Conservation (phyloP, 306 rosid genomes). For the Canavalia ensiformis region DNA sequence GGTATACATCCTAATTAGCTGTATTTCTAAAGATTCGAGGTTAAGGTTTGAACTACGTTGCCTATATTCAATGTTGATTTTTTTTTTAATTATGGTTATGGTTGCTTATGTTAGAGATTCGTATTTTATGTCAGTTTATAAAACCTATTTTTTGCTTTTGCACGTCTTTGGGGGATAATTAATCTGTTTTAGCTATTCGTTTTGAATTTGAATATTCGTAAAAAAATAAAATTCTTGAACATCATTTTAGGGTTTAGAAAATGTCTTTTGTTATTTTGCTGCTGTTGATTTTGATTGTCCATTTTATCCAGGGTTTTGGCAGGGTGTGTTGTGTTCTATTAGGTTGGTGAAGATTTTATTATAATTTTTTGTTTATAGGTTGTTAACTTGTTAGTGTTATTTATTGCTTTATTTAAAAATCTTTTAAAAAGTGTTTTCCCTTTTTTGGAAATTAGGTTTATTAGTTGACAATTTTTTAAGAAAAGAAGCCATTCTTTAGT, state of each 20-base stretch:
- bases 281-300: conserved; percentile 9
- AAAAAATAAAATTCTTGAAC: not conserved
- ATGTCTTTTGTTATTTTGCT: conserved; percentile 8
- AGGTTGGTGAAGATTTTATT: not conserved
- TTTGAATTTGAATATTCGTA: conserved; percentile 1
- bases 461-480: not conserved
- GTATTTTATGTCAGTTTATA: not conserved
- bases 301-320: not conserved
- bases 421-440: not conserved
- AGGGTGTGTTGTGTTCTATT: not conserved
- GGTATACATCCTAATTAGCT: not conserved
- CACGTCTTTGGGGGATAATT: not conserved
- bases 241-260: not conserved
- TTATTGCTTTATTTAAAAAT: not conserved
- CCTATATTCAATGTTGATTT: not conserved
- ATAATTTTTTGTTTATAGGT: not conserved
- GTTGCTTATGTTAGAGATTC: not conserved
- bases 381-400: not conserved
- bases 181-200: not conserved
- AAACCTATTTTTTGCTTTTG: not conserved
- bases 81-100: not conserved
- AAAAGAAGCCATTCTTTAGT: not conserved
- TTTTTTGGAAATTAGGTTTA: not conserved
- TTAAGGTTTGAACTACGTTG: not conserved
- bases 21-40: not conserved